A percentile compares a stretch with the other conserved stretches of the same genome.
phyloP scores from a whole-genome alignment of 768 basidiomycete species.

The Suillus subaureus region DNA sequence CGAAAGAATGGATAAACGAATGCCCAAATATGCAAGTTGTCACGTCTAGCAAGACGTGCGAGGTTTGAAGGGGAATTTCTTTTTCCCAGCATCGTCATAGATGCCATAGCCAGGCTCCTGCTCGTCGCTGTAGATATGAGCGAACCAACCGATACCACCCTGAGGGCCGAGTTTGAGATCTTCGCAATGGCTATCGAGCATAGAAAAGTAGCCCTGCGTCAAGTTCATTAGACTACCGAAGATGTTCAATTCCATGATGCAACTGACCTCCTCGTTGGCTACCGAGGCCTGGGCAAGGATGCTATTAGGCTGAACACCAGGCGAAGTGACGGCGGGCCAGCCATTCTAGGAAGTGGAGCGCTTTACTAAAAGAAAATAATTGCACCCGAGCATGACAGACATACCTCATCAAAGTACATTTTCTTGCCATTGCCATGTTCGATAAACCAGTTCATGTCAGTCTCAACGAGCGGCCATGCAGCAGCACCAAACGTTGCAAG shows the following conservation, averaged over 20 bases:
- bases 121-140: slow-evolving; percentile 73
- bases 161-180: slow-evolving; percentile 58
- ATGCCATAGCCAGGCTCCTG: slow-evolving; percentile 74
- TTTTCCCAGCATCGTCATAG: slow-evolving; percentile 46
- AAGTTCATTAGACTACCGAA: slow-evolving; percentile 3
- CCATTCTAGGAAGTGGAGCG: slow-evolving; percentile 54
- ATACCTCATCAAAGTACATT: slow-evolving; percentile 71
- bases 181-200: slow-evolving; percentile 66
- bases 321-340: slow-evolving; percentile 70
- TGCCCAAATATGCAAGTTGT: neutral
- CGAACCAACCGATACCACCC: slow-evolving; percentile 81
- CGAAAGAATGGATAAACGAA: neutral
- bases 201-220: slow-evolving; percentile 60
- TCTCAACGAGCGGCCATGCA: slow-evolving; percentile 63
- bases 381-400: slow-evolving; percentile 11
- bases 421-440: slow-evolving; percentile 68
- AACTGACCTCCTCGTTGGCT: slow-evolving; percentile 56
- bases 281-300: slow-evolving; percentile 60
- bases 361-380: slow-evolving; percentile 1
- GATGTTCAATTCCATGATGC: slow-evolving; percentile 16
- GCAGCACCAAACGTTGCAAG: slow-evolving; percentile 43
- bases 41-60: slow-evolving; percentile 54
- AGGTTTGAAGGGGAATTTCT: slow-evolving; percentile 70
- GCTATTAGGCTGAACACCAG: slow-evolving; percentile 67
- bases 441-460: slow-evolving; percentile 70